Conservation (phyloP, 768 basidiomycete species). For the Coprinopsis cinerea region DNA sequence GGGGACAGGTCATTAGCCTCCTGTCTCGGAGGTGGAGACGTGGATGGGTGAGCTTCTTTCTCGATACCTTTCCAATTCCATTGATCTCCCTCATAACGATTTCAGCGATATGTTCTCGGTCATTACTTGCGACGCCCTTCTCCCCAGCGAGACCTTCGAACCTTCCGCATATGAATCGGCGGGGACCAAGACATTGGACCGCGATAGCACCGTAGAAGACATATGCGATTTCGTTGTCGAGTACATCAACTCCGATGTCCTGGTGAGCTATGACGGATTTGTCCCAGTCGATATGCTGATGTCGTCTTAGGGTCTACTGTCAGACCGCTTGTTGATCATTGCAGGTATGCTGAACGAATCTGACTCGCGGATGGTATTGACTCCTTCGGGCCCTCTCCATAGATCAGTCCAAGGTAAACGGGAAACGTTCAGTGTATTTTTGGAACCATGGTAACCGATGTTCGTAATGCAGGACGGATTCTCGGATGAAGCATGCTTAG, state of each 20-base stretch:
- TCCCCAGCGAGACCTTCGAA: slow-evolving; percentile 44
- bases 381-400: neutral
- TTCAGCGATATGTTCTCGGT: slow-evolving; percentile 62
- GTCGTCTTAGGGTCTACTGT: slow-evolving; percentile 53
- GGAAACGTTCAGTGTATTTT: neutral
- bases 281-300: neutral
- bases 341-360: slow-evolving; percentile 42
- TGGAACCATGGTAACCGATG: neutral
- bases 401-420: slow-evolving; percentile 1
- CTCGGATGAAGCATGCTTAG: slow-evolving; percentile 48
- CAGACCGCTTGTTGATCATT: slow-evolving; percentile 62
- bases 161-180: slow-evolving; percentile 47
- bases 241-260: slow-evolving; percentile 77
- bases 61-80: neutral
- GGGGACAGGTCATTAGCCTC: slow-evolving; percentile 62
- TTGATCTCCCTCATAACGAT: neutral
- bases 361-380: neutral
- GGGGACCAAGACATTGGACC: slow-evolving; percentile 32
- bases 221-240: slow-evolving; percentile 79
- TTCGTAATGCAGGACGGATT: slow-evolving; percentile 47
- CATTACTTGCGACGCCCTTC: slow-evolving; percentile 46
- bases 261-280: slow-evolving; percentile 41
- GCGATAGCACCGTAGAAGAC: slow-evolving; percentile 56
- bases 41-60: slow-evolving; percentile 58
- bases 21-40: slow-evolving; percentile 67